Evolutionary conservation across 1,284 basidiomycete species (phyloP).

Genomic region (Rhizopogon parksii): DNA sequence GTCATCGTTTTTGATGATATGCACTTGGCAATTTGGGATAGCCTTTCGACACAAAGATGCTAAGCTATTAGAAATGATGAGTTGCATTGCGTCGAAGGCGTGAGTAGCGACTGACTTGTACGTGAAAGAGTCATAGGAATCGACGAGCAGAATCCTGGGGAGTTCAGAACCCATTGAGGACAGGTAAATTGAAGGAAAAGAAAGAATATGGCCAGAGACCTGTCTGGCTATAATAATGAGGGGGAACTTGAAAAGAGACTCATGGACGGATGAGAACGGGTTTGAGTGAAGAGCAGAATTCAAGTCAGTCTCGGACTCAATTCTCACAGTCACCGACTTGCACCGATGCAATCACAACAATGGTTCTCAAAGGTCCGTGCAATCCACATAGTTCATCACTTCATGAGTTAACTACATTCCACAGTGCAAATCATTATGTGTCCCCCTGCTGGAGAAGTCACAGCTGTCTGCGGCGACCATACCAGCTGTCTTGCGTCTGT

Average conservation of each 20-base stretch:
- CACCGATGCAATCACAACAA: slow-evolving; percentile 12
- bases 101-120: slow-evolving; percentile 55
- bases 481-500: slow-evolving; percentile 37
- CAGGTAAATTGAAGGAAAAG: not conserved
- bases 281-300: too few species aligned
- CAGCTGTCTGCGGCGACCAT: slow-evolving; percentile 47
- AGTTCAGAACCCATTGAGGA: slow-evolving; percentile 15
- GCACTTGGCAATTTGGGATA: slow-evolving; percentile 51
- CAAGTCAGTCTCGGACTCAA: too few species aligned
- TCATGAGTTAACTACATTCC: slow-evolving; percentile 5
- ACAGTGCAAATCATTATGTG: slow-evolving; percentile 78
- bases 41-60: slow-evolving; percentile 56
- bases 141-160: slow-evolving; percentile 57
- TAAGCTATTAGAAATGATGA: slow-evolving; percentile 36
- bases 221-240: not conserved
- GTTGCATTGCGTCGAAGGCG: not conserved
- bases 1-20: slow-evolving; percentile 69
- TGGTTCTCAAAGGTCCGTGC: slow-evolving; percentile 31
- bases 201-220: too few species aligned
- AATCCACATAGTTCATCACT: slow-evolving; percentile 1
- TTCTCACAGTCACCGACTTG: too few species aligned
- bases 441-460: slow-evolving; percentile 67
- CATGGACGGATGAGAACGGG: not conserved
- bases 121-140: slow-evolving; percentile 83
- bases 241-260: not conserved